These are phyloP conservation scores for Ammopiptanthus mongolicus DNA, from an alignment of 306 rosid genomes.

Conservation along the genomic window DNA sequence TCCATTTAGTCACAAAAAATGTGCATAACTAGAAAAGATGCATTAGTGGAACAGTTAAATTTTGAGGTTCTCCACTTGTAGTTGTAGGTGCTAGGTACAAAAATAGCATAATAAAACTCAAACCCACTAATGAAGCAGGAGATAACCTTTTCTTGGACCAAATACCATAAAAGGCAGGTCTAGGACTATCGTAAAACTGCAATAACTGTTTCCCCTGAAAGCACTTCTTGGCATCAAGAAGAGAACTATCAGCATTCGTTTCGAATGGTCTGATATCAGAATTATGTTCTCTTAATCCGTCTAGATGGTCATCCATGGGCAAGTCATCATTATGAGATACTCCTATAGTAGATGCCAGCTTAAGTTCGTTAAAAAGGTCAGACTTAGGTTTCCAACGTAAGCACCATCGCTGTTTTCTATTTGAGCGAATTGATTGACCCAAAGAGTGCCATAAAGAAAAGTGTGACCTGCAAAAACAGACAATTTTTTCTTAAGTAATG, in stretches of 20 bases:
- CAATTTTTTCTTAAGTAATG: neutral
- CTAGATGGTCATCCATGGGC: slow-evolving; percentile 36
- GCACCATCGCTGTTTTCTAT: slow-evolving; percentile 57
- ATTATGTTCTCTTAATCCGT: slow-evolving; percentile 35
- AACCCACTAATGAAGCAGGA: neutral
- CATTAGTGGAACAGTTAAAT: neutral
- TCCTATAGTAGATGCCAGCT: slow-evolving; percentile 49
- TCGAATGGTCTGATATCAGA: slow-evolving; percentile 28
- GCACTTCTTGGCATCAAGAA: slow-evolving; percentile 24
- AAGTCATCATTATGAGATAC: slow-evolving; percentile 38
- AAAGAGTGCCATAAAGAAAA: slow-evolving; percentile 43
- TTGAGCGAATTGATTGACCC: slow-evolving; percentile 44
- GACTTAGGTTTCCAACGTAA: slow-evolving; percentile 53
- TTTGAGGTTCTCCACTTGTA: neutral
- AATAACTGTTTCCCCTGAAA: slow-evolving; percentile 51
- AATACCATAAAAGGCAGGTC: slow-evolving; percentile 74
- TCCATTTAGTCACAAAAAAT: neutral
- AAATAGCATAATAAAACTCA: neutral
- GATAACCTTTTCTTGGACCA: slow-evolving; percentile 58
- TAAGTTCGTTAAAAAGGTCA: slow-evolving; percentile 51
- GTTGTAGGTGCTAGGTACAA: neutral
- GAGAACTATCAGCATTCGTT: slow-evolving; percentile 23
- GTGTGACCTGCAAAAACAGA: slow-evolving; percentile 42
- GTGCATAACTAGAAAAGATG: neutral
- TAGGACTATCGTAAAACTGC: slow-evolving; percentile 67